Percentiles rank a stretch among this genome's conserved stretches.
Conservation (phyloP, 192 early-diverging fungal species). For the Physocladia obscura region DNA sequence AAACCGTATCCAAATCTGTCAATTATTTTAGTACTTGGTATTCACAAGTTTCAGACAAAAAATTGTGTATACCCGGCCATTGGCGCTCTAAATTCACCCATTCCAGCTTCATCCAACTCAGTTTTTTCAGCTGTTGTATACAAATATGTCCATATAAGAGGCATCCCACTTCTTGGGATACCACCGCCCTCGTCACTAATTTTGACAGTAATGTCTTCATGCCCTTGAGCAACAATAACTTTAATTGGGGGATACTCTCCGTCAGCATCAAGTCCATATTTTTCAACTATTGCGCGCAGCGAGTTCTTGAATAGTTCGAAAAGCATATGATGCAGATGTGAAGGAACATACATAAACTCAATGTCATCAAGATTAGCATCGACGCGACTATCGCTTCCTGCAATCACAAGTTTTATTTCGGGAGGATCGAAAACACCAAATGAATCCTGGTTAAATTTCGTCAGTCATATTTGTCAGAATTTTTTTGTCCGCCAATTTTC, state of each 20-base stretch:
- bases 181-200: slow-evolving; percentile 94
- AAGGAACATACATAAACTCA: slow-evolving; percentile 94
- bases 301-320: slow-evolving; percentile 98
- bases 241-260: slow-evolving; percentile 87
- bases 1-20: slow-evolving; percentile 86
- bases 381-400: slow-evolving; percentile 20
- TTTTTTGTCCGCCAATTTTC: too few species aligned
- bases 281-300: slow-evolving; percentile 90
- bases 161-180: slow-evolving; percentile 84
- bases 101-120: slow-evolving; percentile 19
- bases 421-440: slow-evolving; percentile 75
- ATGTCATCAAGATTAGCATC: slow-evolving; percentile 51
- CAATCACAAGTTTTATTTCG: slow-evolving; percentile 59
- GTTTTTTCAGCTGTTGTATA: slow-evolving; percentile 55
- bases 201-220: slow-evolving; percentile 93
- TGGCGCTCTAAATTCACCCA: slow-evolving; percentile 51
- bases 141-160: slow-evolving; percentile 95
- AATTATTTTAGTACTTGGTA: background rate
- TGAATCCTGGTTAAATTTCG: slow-evolving; percentile 75
- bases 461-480: too few species aligned
- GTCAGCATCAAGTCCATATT: slow-evolving; percentile 78
- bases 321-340: slow-evolving; percentile 94
- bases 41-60: background rate
- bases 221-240: slow-evolving; percentile 72
- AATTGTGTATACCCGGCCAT: slow-evolving; percentile 48